Conservation (phyloP, 2,329 filamentous ascomycete genomes). For the Fusarium sp. region DNA sequence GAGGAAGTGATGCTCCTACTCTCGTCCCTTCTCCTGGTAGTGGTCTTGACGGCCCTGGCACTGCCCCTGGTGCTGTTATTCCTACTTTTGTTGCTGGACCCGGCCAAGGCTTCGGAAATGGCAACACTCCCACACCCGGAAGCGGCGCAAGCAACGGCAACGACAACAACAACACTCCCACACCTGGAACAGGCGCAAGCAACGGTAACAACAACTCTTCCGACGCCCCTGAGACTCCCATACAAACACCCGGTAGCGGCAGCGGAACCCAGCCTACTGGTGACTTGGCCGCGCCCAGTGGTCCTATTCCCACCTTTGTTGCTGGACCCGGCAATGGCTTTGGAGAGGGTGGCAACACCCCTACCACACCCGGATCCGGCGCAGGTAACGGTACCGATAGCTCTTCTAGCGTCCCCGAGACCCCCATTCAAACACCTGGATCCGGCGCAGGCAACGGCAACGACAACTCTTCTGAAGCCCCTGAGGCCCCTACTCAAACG, state of each 20-base stretch:
- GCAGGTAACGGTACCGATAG: background rate
- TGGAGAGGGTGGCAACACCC: slow-evolving; percentile 5
- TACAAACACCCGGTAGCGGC: slow-evolving; percentile 15
- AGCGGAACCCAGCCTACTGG: background rate
- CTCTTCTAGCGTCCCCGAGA: background rate
- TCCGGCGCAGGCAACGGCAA: background rate
- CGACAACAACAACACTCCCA: background rate
- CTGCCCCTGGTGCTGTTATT: slow-evolving; percentile 4
- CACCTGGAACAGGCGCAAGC: slow-evolving; percentile 1
- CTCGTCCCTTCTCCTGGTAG: slow-evolving; percentile 26
- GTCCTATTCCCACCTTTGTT: slow-evolving; percentile 10
- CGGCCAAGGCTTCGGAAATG: slow-evolving; percentile 19
- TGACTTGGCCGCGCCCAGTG: slow-evolving; percentile 1
- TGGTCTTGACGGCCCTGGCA: slow-evolving; percentile 22
- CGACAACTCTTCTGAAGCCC: background rate
- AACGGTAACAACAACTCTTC: slow-evolving; percentile 8
- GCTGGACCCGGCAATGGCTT: slow-evolving; percentile 25
- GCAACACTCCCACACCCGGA: background rate
- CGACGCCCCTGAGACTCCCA: background rate
- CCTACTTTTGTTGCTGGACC: slow-evolving; percentile 27
- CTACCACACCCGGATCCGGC: background rate
- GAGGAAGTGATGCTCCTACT: slow-evolving; percentile 17
- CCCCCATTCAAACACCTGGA: background rate
- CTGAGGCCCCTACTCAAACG: background rate
- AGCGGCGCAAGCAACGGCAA: slow-evolving; percentile 10